Evolutionary conservation across 2,329 filamentous ascomycete genomes (phyloP), one percentile per base, ranked within the genome.

Genomic region (Byssothecium circinans): DNA sequence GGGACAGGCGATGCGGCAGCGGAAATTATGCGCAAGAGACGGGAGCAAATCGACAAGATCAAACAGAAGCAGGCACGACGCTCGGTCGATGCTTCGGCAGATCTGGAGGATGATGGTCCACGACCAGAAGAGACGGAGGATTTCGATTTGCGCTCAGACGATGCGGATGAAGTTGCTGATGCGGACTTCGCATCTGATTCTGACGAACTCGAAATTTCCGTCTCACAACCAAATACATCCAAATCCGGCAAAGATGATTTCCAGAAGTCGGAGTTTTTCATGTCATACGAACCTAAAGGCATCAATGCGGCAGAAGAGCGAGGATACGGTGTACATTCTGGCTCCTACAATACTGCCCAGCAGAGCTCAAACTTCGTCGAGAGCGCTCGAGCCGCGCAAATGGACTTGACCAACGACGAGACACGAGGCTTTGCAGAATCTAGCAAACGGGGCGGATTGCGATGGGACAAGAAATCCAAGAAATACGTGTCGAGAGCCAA

Each of bases 401-500:
- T 99, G 89, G 94, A 97, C 70, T 84, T 99, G 11, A 86, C 83
- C 50, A 91, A 91, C 66, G 94, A 99, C 72, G 94, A 97, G 58
- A 83, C 83, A 60, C 88, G 89, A 66, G 81, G 83, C 1, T 95
- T 96, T 69, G 91, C 84, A 52, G 84, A 89, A 61, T 84, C 90
- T 2, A 82, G 85, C 38, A 87, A 85, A 60, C 74, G 85, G 40
- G 82, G 85, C 57, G 78, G 82, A 38, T 86, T 96, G 85, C 87
- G 94, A 57, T 99, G 94, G 94, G 94, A 99, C 76, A 92, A 95
- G 77, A 95, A 96, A 73, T 83, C 85, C 64, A 95, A 89, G 75
- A 97, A 96, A 74, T 99, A 97, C 75, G 92, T 99, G 29, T 80
- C 89, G 11, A 84, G 89, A 29, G 85, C 85, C 60, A 97, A 99